Conservation (phyloP, 805 yeast genomes). For the Starmerella cellae region DNA sequence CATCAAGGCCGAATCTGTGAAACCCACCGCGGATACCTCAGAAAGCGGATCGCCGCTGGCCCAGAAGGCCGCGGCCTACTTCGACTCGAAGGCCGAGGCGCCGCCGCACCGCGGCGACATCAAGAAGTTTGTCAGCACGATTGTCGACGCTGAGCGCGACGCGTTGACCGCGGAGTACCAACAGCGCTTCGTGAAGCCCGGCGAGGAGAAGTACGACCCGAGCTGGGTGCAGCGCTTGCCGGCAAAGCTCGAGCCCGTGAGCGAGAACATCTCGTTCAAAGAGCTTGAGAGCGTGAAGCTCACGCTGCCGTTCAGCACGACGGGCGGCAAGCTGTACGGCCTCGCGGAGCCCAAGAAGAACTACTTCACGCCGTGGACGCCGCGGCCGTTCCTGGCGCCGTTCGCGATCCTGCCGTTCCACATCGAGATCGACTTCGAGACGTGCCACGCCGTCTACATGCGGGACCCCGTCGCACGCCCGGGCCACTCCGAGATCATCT, state of each 20-base stretch:
- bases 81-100: neutral
- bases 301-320: slow-evolving; percentile 32
- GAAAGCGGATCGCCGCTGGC: neutral
- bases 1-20: neutral
- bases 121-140: slow-evolving; percentile 25
- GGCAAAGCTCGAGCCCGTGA: slow-evolving; percentile 31
- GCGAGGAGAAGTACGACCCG: slow-evolving; percentile 34
- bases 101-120: slow-evolving; percentile 12
- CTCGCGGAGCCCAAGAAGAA: slow-evolving; percentile 63
- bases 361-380: slow-evolving; percentile 93
- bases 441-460: slow-evolving; percentile 92
- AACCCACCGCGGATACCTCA: slow-evolving; percentile 4
- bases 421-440: slow-evolving; percentile 73
- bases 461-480: slow-evolving; percentile 97
- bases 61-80: neutral
- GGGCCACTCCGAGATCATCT: slow-evolving; percentile 86
- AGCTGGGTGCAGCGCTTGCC: slow-evolving; percentile 40
- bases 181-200: slow-evolving; percentile 16
- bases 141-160: slow-evolving; percentile 20
- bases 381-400: slow-evolving; percentile 85
- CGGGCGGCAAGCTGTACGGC: slow-evolving; percentile 52
- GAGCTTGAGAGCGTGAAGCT: slow-evolving; percentile 32
- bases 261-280: slow-evolving; percentile 30
- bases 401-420: slow-evolving; percentile 88
- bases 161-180: slow-evolving; percentile 20